Conservation (phyloP, 2,329 filamentous ascomycete species). For the Plenodomus biglobosus region DNA sequence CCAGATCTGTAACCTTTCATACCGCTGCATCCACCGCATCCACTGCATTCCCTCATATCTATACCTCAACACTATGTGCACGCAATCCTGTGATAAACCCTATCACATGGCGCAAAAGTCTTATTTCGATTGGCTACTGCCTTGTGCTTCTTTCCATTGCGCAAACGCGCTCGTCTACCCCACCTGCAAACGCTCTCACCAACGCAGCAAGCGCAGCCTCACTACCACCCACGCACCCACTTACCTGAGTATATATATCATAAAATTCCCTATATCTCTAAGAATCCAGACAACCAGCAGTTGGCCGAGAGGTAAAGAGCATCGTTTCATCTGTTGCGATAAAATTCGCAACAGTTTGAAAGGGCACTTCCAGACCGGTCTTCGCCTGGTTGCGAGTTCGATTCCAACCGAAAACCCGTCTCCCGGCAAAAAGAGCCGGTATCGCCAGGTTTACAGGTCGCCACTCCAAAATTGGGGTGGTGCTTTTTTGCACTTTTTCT, state of each 20-base stretch:
- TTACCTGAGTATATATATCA: background rate
- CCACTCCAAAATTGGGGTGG: background rate
- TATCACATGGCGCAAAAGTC: too few species aligned
- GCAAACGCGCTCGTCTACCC: background rate
- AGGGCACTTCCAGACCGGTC: background rate
- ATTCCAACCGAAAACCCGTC: background rate
- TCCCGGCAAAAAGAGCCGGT: background rate
- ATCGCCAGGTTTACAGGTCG: background rate
- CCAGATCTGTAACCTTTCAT: too few species aligned
- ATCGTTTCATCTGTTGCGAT: background rate
- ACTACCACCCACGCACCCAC: background rate
- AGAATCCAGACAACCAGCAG: background rate
- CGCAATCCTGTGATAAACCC: background rate
- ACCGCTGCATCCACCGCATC: too few species aligned
- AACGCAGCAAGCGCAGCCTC: background rate
- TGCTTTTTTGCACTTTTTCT: background rate
- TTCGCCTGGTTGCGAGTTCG: background rate
- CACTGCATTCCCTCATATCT: too few species aligned
- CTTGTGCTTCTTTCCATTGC: background rate
- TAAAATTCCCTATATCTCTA: background rate
- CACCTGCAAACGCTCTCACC: background rate
- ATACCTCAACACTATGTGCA: background rate
- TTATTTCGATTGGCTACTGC: too few species aligned
- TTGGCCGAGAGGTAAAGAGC: background rate
- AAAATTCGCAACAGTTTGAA: background rate